A percentile compares a stretch with the other conserved stretches of the same genome.
Evolutionary conservation across 2,329 filamentous ascomycete species (phyloP).

Genomic region (Calycina marina): DNA sequence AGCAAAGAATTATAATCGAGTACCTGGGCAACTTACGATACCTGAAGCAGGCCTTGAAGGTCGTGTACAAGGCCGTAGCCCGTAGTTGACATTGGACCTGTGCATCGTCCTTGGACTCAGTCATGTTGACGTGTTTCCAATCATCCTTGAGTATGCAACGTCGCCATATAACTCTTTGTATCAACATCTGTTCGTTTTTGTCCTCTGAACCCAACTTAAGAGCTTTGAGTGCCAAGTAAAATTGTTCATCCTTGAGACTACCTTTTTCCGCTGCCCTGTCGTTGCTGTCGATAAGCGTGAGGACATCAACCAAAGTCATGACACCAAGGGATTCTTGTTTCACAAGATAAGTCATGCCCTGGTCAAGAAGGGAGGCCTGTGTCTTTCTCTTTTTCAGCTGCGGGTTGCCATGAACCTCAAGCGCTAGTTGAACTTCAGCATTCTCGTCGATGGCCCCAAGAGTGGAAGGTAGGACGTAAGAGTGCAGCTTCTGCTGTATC

Average conservation of each 20-base stretch:
- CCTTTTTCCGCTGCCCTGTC: conserved; percentile 26
- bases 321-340: conserved; percentile 57
- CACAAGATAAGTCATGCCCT: conserved; percentile 54
- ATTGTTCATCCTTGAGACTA: conserved; percentile 42
- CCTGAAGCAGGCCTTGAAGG: conserved; percentile 48
- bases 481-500: conserved; percentile 67
- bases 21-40: conserved; percentile 37
- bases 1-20: conserved; percentile 11
- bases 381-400: conserved; percentile 46
- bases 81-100: conserved; percentile 48
- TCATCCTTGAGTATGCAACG: conserved; percentile 72
- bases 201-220: conserved; percentile 32
- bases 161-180: conserved; percentile 66
- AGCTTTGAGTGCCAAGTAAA: conserved; percentile 39
- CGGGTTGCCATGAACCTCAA: conserved; percentile 40
- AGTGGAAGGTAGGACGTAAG: conserved; percentile 53
- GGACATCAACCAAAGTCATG: conserved; percentile 51
- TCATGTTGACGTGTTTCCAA: conserved; percentile 70
- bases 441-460: conserved; percentile 63
- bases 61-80: conserved; percentile 53
- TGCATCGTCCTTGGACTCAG: conserved; percentile 55
- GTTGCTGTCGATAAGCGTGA: conserved; percentile 54
- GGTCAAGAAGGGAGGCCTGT: conserved; percentile 56
- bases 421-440: conserved; percentile 61
- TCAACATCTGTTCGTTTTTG: conserved; percentile 40